A percentile compares a stretch with the other conserved stretches of the same genome.
Conservation (phyloP, 306 rosid genomes). For the Rubus parviflorus region DNA sequence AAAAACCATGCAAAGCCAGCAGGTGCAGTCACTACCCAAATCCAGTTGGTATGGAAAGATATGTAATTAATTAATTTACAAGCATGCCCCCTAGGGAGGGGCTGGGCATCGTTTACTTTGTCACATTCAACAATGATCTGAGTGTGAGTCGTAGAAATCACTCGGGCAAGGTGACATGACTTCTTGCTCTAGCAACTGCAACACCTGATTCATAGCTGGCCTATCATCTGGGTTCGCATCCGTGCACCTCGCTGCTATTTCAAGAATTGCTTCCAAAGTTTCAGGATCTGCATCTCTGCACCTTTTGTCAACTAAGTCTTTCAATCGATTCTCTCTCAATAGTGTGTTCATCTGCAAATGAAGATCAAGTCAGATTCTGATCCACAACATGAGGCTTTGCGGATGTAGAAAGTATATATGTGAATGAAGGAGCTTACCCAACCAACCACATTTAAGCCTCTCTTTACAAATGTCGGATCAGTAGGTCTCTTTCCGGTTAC, state of each 20-base stretch:
- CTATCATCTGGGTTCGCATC: constrained; percentile 84
- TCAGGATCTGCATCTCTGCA: constrained; percentile 67
- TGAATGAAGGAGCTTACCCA: constrained; percentile 65
- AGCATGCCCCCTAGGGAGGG: constrained; percentile 28
- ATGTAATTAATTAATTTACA: constrained; percentile 29
- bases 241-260: constrained; percentile 80
- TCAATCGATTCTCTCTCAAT: constrained; percentile 64
- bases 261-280: constrained; percentile 74
- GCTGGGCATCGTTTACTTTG: too few relatives aligned
- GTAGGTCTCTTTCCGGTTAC: constrained; percentile 98
- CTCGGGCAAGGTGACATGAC: constrained; percentile 84
- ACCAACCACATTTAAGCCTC: constrained; percentile 92
- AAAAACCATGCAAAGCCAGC: constrained; percentile 8
- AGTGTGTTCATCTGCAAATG: constrained; percentile 70
- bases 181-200: constrained; percentile 86
- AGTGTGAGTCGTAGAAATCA: constrained; percentile 80
- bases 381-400: background rate
- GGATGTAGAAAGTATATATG: too few relatives aligned
- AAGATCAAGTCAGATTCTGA: background rate
- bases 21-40: background rate
- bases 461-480: constrained; percentile 76
- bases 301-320: constrained; percentile 66
- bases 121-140: constrained; percentile 50
- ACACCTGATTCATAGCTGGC: constrained; percentile 79
- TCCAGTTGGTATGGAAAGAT: constrained; percentile 2